These are phyloP conservation scores for Globisporangium cylindrosporum DNA, from an alignment of 352 stramenopile species.

Conservation along the genomic window DNA sequence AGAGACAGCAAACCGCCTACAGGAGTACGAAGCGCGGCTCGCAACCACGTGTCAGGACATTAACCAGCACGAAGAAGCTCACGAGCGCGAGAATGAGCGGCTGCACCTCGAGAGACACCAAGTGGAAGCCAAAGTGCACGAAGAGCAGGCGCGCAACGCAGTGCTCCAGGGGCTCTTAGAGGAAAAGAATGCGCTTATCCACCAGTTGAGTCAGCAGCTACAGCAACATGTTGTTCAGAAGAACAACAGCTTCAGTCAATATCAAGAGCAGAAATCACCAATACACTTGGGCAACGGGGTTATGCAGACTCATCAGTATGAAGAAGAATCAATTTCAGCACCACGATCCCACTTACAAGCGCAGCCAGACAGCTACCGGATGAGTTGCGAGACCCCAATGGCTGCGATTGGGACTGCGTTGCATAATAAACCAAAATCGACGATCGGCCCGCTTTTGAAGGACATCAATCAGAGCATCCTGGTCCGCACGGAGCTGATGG, in stretches of 20 bases:
- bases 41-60: conserved; percentile 70
- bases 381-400: background rate
- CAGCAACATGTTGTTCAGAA: conserved; percentile 9
- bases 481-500: conserved; percentile 1
- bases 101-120: conserved; percentile 35
- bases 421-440: background rate
- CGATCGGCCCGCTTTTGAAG: conserved; percentile 8
- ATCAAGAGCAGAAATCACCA: background rate
- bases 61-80: conserved; percentile 58
- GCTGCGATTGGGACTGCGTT: background rate
- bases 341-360: background rate
- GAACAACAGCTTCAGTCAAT: background rate
- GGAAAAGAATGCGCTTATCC: conserved; percentile 75
- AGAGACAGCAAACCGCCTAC: conserved; percentile 60
- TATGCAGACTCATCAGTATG: background rate
- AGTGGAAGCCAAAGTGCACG: conserved; percentile 38
- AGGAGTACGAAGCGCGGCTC: conserved; percentile 74
- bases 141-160: conserved; percentile 45
- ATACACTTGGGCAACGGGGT: background rate
- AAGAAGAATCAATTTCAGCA: background rate
- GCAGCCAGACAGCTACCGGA: background rate
- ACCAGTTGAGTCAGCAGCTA: conserved; percentile 33
- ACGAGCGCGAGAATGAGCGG: conserved; percentile 50
- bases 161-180: conserved; percentile 53
- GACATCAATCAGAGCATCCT: conserved; percentile 14